A percentile compares a stretch with the other conserved stretches of the same genome.
phyloP scores from a whole-genome alignment of 2,329 filamentous ascomycete species.

The Aspergillus sojae region DNA sequence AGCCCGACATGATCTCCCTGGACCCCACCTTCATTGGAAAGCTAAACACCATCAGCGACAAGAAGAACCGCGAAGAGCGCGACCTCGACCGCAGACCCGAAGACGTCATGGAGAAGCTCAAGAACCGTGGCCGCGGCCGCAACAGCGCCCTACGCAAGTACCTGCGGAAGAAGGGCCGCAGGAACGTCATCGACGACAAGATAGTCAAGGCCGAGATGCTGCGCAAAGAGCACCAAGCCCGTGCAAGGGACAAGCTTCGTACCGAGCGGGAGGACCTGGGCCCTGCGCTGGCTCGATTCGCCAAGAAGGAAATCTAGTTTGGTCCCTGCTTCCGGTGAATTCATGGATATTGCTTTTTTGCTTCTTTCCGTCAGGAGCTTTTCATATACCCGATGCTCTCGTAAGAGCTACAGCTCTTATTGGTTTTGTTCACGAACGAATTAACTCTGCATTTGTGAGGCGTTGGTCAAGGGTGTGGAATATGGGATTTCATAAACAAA shows the following conservation, averaged over 20 bases:
- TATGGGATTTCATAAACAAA: background rate
- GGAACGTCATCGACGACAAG: slow-evolving; percentile 96
- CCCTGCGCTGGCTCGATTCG: slow-evolving; percentile 84
- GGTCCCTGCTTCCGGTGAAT: slow-evolving; percentile 8
- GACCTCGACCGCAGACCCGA: slow-evolving; percentile 74
- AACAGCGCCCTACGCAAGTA: slow-evolving; percentile 88
- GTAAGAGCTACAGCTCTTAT: background rate
- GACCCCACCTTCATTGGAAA: slow-evolving; percentile 91
- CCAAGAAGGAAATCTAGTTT: slow-evolving; percentile 58
- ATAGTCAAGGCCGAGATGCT: slow-evolving; percentile 82
- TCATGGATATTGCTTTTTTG: slow-evolving; percentile 12
- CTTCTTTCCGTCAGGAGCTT: slow-evolving; percentile 11
- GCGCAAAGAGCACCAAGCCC: slow-evolving; percentile 68
- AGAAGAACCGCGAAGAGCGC: slow-evolving; percentile 74
- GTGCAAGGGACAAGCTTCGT: slow-evolving; percentile 67
- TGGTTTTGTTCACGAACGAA: slow-evolving; percentile 2
- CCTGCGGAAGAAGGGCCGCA: slow-evolving; percentile 85
- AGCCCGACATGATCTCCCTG: slow-evolving; percentile 95
- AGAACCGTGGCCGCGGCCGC: slow-evolving; percentile 82
- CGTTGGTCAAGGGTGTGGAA: slow-evolving; percentile 4
- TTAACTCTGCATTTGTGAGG: slow-evolving; percentile 8
- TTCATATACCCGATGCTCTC: slow-evolving; percentile 19
- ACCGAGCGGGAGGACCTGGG: slow-evolving; percentile 76
- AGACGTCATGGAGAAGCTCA: slow-evolving; percentile 61
- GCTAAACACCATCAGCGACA: slow-evolving; percentile 77